Evolutionary conservation across 202 grass and related monocot genomes (phyloP), one percentile per base, ranked within the genome.

Genomic region (Dendrocalamus latiflorus): DNA sequence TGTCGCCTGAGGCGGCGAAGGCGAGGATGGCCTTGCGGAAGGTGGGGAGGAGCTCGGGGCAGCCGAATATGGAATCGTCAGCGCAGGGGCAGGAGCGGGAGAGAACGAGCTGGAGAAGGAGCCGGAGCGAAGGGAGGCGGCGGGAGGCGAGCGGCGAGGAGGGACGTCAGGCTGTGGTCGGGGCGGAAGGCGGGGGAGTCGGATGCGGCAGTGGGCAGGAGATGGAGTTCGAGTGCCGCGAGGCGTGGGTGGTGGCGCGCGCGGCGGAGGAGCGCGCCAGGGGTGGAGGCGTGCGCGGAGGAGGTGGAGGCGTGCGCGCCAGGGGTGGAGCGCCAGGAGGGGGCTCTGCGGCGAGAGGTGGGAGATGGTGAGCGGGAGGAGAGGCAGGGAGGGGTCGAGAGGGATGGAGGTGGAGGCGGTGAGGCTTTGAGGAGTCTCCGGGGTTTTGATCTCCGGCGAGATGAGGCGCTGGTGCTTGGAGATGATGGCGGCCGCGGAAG

Each of bases 11-110:
- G 39, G 85, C 65, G 53, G 85, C 89, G 58, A 97, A 94, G 18
- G 94, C 89, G 73, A 92, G 61, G 47, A 97, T 86, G 22, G 91
- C 89, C 72, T 72, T 82, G 64, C 73, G 68, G 77, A 94, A 92
- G 75, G 82, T 90, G 63, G 88, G 89, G 61, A 92, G 85, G 44
- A 94, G 87, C 45, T 87, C 88, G 43, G 91, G 87, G 68, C 94
- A 94, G 20, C 89, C 88, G 72, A 97, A 97, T 69, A 97, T 89
- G 77, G 91, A 93, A n/a, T 79, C 86, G 60, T 97, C 91, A 5
- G 91, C 24, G 69, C 89, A 97, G 67, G 91, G 94, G 81, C 91
- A 97, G 18, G 91, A 85, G 8, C 91, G 80, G 54, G 81, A 9
- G 81, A 94, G 72, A 20, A 97, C 17, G 72, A 84, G 85, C 45